Evolutionary conservation across 78 protist species (phyloP), one percentile per base, ranked within the genome.

Genomic region (Dictyostelium capitatum): DNA sequence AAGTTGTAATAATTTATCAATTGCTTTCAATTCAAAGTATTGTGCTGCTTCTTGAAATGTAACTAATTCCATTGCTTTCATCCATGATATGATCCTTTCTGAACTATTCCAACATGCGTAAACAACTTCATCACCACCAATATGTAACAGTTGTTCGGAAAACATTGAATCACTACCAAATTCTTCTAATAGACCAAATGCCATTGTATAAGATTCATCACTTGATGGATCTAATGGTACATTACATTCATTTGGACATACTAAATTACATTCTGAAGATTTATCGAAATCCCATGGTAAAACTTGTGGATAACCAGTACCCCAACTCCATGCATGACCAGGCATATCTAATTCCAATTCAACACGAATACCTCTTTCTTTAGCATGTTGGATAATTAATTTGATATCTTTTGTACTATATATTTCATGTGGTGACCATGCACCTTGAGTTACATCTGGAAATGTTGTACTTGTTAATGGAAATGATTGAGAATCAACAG

Each of bases 291-390:
- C 28, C 3, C 5, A 14, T 25, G 70, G 70, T 10, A 62, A 25
- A 7, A 62, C 70, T 1, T 75, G 28, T 54, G 62, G 67, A 30
- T 75, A 85, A 8, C 69, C 92, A 4, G 47, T 19, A 46, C 83
- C 92, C 92, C 92, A 85, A 11, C 82, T 74, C 47, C 77, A 51
- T 0, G 92, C 75, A 57, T 85, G 92, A 25, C 64, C 72, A 3
- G 92, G 92, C 83, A 85, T 75, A 62, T 85, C 92, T 30, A 85
- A 19, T 19, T 85, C 92, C 4, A 81, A 81, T 14, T 73, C 65
- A 0, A 59, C 53, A 14, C 73, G 15, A 51, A 67, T 48, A 62
- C 92, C 92, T 41, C 72, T 6, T 14, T 47, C 74, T 7, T 20
- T 46, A 3, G 92, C 92, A 62, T 85, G 65, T 23, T 59, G 43